Base-by-base conservation (phyloP, 2,329 filamentous ascomycete species). In the Nothophoma quercina region DNA sequence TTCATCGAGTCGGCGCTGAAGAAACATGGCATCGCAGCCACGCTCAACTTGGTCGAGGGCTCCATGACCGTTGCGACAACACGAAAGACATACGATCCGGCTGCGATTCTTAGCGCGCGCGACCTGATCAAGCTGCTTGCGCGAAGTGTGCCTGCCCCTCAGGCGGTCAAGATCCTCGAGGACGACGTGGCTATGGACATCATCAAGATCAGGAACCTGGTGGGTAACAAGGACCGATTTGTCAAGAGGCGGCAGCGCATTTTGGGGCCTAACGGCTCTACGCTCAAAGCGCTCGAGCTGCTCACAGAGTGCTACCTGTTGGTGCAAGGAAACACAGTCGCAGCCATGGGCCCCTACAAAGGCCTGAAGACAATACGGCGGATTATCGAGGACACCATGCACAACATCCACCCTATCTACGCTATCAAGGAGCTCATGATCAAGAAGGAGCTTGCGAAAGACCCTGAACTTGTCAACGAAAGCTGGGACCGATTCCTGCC, bases 31-130 rank as follows among this genome's bases (percentile, higher is more conserved):
- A 91, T 99, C 38, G 91, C 90, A 34, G 97, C 93, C 72, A 93
- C 90, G 7, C 85, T 99, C 21, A 93, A 99, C 79, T 82, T 99
- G 73, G 89, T 98, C 4, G 93, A 98, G 74, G 95, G 95, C 70
- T 91, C 87, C 72, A 98, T 98, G 93, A 93, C 90, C 0, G 93
- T 98, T 60, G 96, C 93, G 77, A 98, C 95, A 19, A 98, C 93
- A 7, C 83, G 89, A 67, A 93, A 93, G 75, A 96, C 92, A 3
- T 96, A 83, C 73, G 95, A 99, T 70, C 95, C 95, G 7, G 92
- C 93, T 5, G 85, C 93, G 4, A 96, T 99, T 51, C 83, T 99
- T 48, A 96, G 97, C 64, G 93, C 93, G 13, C 86, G 95, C 61
- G 95, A 99, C 73, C 81, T 99, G 58, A 95, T 99, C 73, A 97